Base-by-base conservation (phyloP, 805 yeast species). In the Ogataea nonfermentans region DNA sequence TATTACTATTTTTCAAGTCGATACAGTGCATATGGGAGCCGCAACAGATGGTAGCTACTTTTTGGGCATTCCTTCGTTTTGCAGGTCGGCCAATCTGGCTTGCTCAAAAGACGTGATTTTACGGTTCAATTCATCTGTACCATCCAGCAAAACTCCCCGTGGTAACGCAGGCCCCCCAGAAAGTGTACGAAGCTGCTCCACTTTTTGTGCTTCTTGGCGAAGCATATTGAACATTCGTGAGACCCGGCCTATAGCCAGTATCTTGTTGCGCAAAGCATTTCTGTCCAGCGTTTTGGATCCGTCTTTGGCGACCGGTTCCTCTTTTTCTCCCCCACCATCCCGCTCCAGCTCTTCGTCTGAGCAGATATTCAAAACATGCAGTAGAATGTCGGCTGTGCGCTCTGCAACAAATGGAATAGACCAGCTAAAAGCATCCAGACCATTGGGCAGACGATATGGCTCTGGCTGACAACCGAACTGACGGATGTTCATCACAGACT, bases 391-490 rank as follows among this genome's bases (percentile, higher is more conserved):
- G 8, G 95, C 81, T 42, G 90, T 85, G 58, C 91, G 91, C 59
- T 90, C 96, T 20, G 96, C 96, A 13, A 91, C 97, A 68, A 91
- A 91, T 5, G 98, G 99, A 45, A 91, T 66, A 2, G 96, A 86
- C 98, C 98, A 91, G 15, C 95, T 84, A 61, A 91, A 91, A 4
- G 89, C 96, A 62, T 91, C 96, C 96, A 89, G 90, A 52, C 90
- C 89, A 61, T 90, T 89, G 6, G 98, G 98, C 47, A 91, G 71
- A 89, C 95, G 90, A 66, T 90, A 91, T 1, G 99, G 98, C 61
- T 87, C 95, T 4, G 95, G 95, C 12, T 86, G 77, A 53, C 82
- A 67, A 61, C 87, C 89, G 70, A 90, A 91, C 65, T 90, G 98
- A 39, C 96, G 78, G 45, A 91, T 89, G 61, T 91, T 91, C 86